Evolutionary conservation across 306 rosid genomes (phyloP).

Genomic region (Gillenia trifoliata): DNA sequence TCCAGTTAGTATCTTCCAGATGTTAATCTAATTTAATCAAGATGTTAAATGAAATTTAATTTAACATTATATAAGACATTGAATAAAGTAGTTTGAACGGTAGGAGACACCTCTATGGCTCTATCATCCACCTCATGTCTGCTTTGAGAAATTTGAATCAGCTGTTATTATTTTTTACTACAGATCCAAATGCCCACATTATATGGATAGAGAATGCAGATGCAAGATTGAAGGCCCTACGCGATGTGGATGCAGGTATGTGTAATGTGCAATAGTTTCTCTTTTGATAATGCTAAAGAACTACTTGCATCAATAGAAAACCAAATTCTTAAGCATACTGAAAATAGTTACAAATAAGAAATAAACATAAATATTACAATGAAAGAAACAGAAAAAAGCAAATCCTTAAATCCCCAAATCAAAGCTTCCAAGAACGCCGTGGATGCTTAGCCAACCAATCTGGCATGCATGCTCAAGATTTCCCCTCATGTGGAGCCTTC

Average conservation of each 20-base stretch:
- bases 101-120: neutral
- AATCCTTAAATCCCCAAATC: too few relatives aligned
- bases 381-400: too few relatives aligned
- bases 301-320: neutral
- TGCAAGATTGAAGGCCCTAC: slow-evolving; percentile 75
- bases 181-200: slow-evolving; percentile 95
- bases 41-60: neutral
- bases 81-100: neutral
- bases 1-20: neutral
- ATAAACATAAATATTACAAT: too few relatives aligned
- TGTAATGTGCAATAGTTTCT: neutral
- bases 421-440: too few relatives aligned
- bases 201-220: slow-evolving; percentile 74
- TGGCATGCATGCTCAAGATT: too few relatives aligned
- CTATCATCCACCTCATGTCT: neutral
- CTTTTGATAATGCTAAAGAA: neutral
- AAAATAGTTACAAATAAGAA: neutral
- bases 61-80: neutral
- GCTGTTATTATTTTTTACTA: slow-evolving; percentile 6
- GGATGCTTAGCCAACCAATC: too few relatives aligned
- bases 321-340: neutral
- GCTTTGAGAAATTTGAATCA: neutral
- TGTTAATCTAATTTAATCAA: neutral
- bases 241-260: slow-evolving; percentile 68
- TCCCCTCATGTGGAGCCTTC: too few relatives aligned